Percentiles rank a stretch among this genome's conserved stretches.
phyloP scores from a whole-genome alignment of 106 monocot species.

The Dioscorea dumetorum region DNA sequence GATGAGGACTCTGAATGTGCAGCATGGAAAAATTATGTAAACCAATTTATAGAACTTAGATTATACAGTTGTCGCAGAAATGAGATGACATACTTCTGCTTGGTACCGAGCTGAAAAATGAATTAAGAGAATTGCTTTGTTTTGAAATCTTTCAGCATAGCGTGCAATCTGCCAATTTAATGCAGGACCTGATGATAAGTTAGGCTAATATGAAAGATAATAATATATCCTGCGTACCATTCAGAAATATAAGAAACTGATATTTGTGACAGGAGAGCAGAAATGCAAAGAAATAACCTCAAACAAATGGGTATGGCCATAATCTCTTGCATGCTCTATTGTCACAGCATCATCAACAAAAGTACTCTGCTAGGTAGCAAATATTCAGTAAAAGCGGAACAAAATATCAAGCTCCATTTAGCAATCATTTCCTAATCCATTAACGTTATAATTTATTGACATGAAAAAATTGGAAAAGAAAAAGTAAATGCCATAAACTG shows the following conservation, averaged over 20 bases:
- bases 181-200: neutral
- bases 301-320: constrained; percentile 80
- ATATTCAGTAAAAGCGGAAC: neutral
- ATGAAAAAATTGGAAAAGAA: neutral
- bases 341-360: constrained; percentile 66
- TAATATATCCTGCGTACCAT: neutral
- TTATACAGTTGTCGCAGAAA: too few species aligned
- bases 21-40: neutral
- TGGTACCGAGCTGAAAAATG: constrained; percentile 92
- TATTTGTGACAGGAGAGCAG: neutral
- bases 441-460: neutral
- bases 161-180: constrained; percentile 36
- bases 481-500: neutral
- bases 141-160: constrained; percentile 53
- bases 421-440: neutral
- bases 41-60: neutral
- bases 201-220: neutral
- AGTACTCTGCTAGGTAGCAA: constrained; percentile 48
- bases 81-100: constrained; percentile 35
- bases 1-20: neutral
- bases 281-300: constrained; percentile 45
- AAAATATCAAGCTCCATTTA: neutral
- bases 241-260: neutral
- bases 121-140: constrained; percentile 84
- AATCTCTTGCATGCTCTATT: constrained; percentile 77